Percentiles rank a stretch among this genome's conserved stretches.
Conservation (phyloP, 768 basidiomycete genomes). For the Kwoniella dendrophila region DNA sequence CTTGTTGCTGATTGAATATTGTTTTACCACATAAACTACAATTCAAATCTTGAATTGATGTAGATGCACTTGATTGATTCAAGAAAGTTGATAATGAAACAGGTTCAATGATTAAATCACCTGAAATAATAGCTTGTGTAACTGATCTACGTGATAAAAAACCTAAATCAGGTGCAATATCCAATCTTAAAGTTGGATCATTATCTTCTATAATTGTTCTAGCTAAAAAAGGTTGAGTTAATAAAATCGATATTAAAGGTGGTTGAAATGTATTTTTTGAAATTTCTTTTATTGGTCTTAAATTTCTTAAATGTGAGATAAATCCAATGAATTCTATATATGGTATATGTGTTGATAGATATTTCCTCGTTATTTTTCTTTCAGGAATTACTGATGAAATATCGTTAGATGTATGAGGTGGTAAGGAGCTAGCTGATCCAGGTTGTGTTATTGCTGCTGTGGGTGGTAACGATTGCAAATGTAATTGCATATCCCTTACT, state of each 20-base stretch:
- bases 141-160: constrained; percentile 90
- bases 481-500: constrained; percentile 77
- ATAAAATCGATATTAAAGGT: constrained; percentile 66
- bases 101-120: constrained; percentile 86
- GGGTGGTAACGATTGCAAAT: constrained; percentile 70
- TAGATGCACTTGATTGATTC: constrained; percentile 60
- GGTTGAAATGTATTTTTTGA: constrained; percentile 61
- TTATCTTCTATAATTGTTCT: constrained; percentile 81
- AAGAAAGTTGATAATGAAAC: constrained; percentile 67
- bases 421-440: not conserved
- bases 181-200: constrained; percentile 88
- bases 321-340: constrained; percentile 81
- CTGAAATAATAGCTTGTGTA: constrained; percentile 77
- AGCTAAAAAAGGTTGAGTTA: constrained; percentile 75
- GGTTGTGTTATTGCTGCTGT: constrained; percentile 9
- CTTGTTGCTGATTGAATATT: constrained; percentile 53
- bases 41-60: constrained; percentile 63
- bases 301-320: constrained; percentile 70
- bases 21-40: constrained; percentile 77
- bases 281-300: constrained; percentile 65
- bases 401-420: not conserved
- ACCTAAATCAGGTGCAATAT: constrained; percentile 88
- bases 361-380: constrained; percentile 21
- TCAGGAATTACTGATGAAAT: not conserved
- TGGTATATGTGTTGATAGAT: constrained; percentile 66